Evolutionary conservation across 768 basidiomycete genomes (phyloP).

Genomic region (Suillus americanus): DNA sequence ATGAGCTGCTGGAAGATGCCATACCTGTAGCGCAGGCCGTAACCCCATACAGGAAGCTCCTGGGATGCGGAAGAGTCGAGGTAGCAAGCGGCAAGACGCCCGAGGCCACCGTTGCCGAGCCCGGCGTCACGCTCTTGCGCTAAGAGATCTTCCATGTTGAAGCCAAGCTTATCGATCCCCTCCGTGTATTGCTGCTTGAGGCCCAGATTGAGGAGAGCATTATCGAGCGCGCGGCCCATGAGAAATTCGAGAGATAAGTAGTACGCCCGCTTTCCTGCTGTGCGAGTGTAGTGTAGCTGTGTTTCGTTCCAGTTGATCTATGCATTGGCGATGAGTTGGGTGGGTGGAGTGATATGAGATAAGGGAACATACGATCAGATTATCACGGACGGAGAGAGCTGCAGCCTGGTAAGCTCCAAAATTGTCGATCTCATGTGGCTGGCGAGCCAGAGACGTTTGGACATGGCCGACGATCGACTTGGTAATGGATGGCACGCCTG

Average conservation of each 20-base stretch:
- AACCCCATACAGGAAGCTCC: conserved; percentile 94
- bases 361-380: conserved; percentile 62
- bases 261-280: conserved; percentile 87
- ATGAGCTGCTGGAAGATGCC: conserved; percentile 97
- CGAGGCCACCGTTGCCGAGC: conserved; percentile 93
- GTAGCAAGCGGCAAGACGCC: conserved; percentile 96
- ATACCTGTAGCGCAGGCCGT: conserved; percentile 89
- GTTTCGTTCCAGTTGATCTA: conserved; percentile 88
- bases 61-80: conserved; percentile 90
- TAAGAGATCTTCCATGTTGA: conserved; percentile 84
- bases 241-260: conserved; percentile 95
- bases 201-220: conserved; percentile 85
- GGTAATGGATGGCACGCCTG: conserved; percentile 64
- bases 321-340: conserved; percentile 3
- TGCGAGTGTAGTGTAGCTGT: conserved; percentile 73
- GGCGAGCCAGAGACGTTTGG: conserved; percentile 87
- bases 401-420: conserved; percentile 91
- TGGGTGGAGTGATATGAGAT: neutral
- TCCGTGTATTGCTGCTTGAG: conserved; percentile 74
- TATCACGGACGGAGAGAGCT: conserved; percentile 85
- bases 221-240: conserved; percentile 79
- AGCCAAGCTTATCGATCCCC: conserved; percentile 77
- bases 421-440: conserved; percentile 85
- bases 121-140: conserved; percentile 92
- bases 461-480: conserved; percentile 81